Base-by-base conservation (phyloP, 345 rosid species). In the Citrus reticulata region DNA sequence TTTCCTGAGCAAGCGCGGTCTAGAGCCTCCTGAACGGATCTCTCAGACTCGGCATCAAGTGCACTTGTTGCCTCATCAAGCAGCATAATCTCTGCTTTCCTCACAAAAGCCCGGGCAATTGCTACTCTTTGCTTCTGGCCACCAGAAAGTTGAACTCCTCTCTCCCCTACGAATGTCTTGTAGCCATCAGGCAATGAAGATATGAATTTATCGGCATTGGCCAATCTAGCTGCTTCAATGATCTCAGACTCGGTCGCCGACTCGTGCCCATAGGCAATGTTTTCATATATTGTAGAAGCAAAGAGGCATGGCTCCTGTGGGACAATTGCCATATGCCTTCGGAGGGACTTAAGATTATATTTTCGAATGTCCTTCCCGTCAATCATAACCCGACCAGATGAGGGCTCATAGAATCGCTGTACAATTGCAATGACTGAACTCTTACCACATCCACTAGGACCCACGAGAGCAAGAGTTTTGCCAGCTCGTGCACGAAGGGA, bases 11-110 rank as follows among this genome's bases (percentile, higher is more conserved):
- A 96, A 65, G 97, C 98, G 1, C 93, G 94, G 82, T 96, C 97
- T 66, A 96, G 86, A 30, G 98, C 97, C 77, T 94, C 99, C 82
- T 94, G 98, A 57, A 96, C 99, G 0, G 94, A 93, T 79, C 95
- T 91, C 87, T 94, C 98, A 1, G 98, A 94, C 83, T 96, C 99
- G 0, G 90, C 90, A 80, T 93, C 99, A 4, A 96, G 93, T 1
- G 99, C 97, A 55, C 99, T 96, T 40, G 99, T 96, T 27, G 99
- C 99, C 80, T 96, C 99, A 40, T 96, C 99, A 0, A 96, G 95
- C 77, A 96, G 88, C 95, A 93, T 90, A 20, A 94, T 88, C 85
- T 90, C 98, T 2, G 98, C 94, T 80, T 94, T 94, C 78, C 97
- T 85, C 29, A 94, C 87, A 0, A 96, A 86, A 55, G 98, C 97